Conservation (phyloP, 495 filamentous ascomycete genomes). For the Massariosphaeria phaeospora region DNA sequence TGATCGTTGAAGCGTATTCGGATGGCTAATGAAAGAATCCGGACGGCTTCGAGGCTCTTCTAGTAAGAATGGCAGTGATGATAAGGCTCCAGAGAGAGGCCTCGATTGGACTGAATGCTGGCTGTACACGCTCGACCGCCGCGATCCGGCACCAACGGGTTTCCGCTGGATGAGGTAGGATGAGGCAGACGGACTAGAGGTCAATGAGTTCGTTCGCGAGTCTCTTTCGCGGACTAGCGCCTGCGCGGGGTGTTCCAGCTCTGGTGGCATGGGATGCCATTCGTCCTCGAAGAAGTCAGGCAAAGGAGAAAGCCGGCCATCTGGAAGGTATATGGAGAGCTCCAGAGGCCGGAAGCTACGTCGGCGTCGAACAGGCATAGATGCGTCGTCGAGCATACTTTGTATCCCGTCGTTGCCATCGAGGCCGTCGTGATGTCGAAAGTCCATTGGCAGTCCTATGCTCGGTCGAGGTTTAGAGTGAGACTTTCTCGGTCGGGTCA, state of each 20-base stretch:
- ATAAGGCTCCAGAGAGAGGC: conserved; percentile 7
- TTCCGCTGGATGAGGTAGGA: conserved; percentile 31
- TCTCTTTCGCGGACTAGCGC: conserved; percentile 22
- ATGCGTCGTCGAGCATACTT: conserved; percentile 26
- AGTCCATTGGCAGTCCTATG: conserved; percentile 28
- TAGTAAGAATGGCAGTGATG: conserved; percentile 10
- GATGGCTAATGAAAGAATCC: conserved; percentile 8
- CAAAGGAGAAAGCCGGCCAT: conserved; percentile 61
- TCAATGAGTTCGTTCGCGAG: conserved; percentile 17
- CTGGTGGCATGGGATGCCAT: conserved; percentile 23
- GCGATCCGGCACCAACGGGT: conserved; percentile 25
- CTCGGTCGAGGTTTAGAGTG: conserved; percentile 26
- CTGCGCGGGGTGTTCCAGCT: conserved; percentile 28
- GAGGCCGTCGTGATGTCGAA: conserved; percentile 24
- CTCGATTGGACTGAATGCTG: conserved; percentile 10
- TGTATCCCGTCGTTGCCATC: conserved; percentile 20
- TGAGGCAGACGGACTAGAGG: conserved; percentile 20
- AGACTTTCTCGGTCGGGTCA: conserved; percentile 20
- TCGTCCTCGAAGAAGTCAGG: conserved; percentile 43
- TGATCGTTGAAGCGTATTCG: conserved; percentile 11
- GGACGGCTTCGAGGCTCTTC: conserved; percentile 19
- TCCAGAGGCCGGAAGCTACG: conserved; percentile 63
- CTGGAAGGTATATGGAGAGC: conserved; percentile 65
- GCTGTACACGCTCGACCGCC: conserved; percentile 20
- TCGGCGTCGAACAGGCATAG: conserved; percentile 29